These are phyloP conservation scores for Pisolithus sp. DNA, from an alignment of 768 basidiomycete species.

Conservation along the genomic window DNA sequence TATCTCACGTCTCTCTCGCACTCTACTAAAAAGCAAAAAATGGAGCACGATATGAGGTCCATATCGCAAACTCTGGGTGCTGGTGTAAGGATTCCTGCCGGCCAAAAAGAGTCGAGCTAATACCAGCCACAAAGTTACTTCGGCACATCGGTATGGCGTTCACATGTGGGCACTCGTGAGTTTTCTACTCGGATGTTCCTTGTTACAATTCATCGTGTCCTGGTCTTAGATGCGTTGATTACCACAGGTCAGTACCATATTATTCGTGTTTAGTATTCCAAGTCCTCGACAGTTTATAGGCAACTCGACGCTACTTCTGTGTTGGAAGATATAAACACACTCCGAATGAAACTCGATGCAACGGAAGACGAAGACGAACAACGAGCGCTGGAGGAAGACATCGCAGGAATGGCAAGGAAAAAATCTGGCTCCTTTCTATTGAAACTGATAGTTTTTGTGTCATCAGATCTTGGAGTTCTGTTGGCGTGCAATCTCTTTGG, in stretches of 20 bases:
- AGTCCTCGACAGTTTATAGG: background rate
- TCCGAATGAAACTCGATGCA: background rate
- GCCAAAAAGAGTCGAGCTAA: background rate
- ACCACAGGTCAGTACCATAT: background rate
- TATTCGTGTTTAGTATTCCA: no score
- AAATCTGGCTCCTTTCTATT: background rate
- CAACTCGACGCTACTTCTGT: background rate
- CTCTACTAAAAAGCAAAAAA: background rate
- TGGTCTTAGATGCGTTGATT: background rate
- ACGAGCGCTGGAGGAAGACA: background rate
- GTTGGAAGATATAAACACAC: background rate
- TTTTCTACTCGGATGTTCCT: no score
- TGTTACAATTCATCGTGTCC: no score
- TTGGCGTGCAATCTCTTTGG: background rate
- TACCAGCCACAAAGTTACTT: background rate
- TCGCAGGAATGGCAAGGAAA: background rate
- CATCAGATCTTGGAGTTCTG: background rate
- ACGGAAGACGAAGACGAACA: background rate
- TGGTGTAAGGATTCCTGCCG: background rate
- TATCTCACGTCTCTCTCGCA: no score
- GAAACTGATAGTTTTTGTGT: background rate
- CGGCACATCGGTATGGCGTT: background rate
- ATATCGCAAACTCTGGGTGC: background rate
- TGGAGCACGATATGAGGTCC: background rate
- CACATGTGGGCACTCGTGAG: no score